Base-by-base conservation (phyloP, 129 eudicot species). In the Tanacetum coccineum region DNA sequence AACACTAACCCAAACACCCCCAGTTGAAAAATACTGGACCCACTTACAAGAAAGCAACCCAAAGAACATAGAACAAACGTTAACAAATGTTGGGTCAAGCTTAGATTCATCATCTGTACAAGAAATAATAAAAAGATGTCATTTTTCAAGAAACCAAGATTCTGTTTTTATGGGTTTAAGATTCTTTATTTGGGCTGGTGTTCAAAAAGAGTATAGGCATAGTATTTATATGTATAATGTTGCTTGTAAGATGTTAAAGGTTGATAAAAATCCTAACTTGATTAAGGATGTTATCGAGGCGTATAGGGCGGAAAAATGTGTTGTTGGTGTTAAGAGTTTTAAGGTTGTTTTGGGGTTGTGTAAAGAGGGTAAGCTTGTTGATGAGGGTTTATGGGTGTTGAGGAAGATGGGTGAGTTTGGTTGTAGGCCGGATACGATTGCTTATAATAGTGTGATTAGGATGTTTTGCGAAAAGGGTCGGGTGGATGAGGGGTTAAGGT, bases 171-270 rank as follows among this genome's bases (percentile, higher is more conserved):
- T 69, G 92, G 95, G 67, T 77, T 92, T 44, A 36, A 75, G 96
- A 53, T 92, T 92, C 75, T 92, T 92, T 79, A 80, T 92, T 15
- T 92, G 96, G 98, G 91, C 96, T 48, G 96, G 91, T 10, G 51
- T 77, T 25, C 96, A 86, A 17, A 81, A 81, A 47, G 74, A 55
- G 47, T 87, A 92, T 62, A 77, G 83, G 15, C 98, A 86, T 48
- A 76, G 79, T 19, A 71, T 77, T 7, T 79, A 70, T 49, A 84
- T 84, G 84, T 92, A 92, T 47, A 72, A 60, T 68, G 68, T 80
- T 64, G 96, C 96, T 70, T 81, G 84, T 75, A 79, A 84, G 63
- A 13, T 78, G 64, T 79, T 92, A 2, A 63, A 40, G 26, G 52
- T 92, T 57, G 36, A 74, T 59, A 48, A 60, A 13, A 84, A 86